Percentiles rank a stretch among this genome's conserved stretches.
phyloP scores from a whole-genome alignment of 177 flowering plant species.

The Vitis hybrid region DNA sequence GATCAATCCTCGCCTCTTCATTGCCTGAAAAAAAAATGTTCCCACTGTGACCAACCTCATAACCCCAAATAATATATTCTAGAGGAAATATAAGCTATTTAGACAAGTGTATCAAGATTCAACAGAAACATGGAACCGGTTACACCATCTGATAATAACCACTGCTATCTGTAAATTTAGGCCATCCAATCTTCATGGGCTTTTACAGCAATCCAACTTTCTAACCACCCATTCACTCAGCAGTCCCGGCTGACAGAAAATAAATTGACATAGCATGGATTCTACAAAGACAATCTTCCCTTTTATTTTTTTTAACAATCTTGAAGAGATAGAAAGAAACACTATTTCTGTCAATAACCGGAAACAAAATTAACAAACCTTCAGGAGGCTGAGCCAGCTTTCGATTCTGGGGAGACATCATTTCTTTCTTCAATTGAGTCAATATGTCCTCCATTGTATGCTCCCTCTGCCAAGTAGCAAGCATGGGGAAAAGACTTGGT shows the following conservation, averaged over 20 bases:
- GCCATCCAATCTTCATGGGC: neutral
- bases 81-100: neutral
- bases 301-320: neutral
- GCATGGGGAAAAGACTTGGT: constrained; percentile 74
- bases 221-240: neutral
- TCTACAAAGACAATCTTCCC: no score
- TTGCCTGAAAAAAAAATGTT: constrained; percentile 50
- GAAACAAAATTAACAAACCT: constrained; percentile 36
- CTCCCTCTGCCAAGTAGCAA: constrained; percentile 73
- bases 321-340: neutral
- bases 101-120: no score
- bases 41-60: neutral
- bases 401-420: constrained; percentile 80
- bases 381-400: constrained; percentile 82
- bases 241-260: neutral
- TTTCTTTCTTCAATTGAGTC: constrained; percentile 78
- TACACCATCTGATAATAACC: neutral
- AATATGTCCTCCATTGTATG: constrained; percentile 81
- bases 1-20: constrained; percentile 68
- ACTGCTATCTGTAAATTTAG: neutral
- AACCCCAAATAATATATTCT: neutral
- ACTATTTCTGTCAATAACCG: neutral
- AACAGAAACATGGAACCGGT: no score
- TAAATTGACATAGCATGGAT: no score
- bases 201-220: neutral